A percentile compares a stretch with the other conserved stretches of the same genome.
These are phyloP conservation scores for Gaultheria prostrata DNA, from an alignment of 148 eudicot species.

Conservation along the genomic window DNA sequence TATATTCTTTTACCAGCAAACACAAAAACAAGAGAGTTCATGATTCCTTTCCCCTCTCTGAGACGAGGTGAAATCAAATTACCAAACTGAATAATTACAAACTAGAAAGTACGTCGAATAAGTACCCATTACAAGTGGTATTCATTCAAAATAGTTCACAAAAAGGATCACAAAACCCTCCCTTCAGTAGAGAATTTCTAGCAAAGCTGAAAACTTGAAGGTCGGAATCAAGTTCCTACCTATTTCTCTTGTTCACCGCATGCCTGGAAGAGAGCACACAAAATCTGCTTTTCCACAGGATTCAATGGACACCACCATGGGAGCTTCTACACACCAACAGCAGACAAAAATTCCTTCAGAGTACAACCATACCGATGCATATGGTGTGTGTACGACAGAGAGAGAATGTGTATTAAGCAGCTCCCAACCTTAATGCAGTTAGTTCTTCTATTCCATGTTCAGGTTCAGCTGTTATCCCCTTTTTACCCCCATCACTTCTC, in stretches of 20 bases:
- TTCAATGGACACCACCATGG: not conserved
- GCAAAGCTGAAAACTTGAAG: not conserved
- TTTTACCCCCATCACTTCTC: not conserved
- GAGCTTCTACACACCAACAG: not conserved
- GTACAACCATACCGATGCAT: not conserved
- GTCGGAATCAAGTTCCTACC: slow-evolving; percentile 6
- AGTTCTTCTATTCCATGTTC: not conserved
- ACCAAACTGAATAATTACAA: not conserved
- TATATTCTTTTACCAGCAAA: not conserved
- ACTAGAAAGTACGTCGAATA: not conserved
- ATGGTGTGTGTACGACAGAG: not conserved
- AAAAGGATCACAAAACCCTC: not conserved
- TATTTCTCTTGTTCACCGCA: not conserved
- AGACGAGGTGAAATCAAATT: not conserved
- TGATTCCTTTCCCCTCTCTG: not conserved
- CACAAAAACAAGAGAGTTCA: not conserved
- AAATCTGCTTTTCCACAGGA: not conserved
- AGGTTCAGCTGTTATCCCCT: not conserved
- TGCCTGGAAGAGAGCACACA: not conserved
- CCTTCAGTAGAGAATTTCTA: not conserved
- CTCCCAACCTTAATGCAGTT: not conserved
- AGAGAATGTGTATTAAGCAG: not conserved
- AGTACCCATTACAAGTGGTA: not conserved
- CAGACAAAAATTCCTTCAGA: not conserved
- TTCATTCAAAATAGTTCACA: not conserved